A percentile compares a stretch with the other conserved stretches of the same genome.
phyloP scores from a whole-genome alignment of 139 green algal species.

The Auxenochlorella pyrenoidosa region DNA sequence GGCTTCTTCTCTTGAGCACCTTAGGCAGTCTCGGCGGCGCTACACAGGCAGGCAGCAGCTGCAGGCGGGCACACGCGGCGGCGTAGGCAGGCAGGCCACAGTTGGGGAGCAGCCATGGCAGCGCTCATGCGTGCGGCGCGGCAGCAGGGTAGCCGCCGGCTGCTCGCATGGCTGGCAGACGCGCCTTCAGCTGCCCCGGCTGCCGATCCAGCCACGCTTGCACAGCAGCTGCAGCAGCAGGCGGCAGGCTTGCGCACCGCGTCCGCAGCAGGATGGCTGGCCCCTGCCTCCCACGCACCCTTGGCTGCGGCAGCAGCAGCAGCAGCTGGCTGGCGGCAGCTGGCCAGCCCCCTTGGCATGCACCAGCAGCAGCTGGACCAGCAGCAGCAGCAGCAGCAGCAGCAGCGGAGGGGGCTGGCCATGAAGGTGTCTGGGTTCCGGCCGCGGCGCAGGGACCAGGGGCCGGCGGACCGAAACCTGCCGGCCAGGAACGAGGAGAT shows the following conservation, averaged over 20 bases:
- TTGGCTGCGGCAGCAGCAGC: neutral
- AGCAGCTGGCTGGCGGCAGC: neutral
- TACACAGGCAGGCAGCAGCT: neutral
- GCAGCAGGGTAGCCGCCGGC: conserved; percentile 5
- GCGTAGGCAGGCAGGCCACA: neutral
- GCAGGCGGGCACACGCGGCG: too few relatives aligned
- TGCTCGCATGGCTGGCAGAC: neutral
- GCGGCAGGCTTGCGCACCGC: neutral
- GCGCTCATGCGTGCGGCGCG: neutral
- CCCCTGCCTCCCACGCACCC: neutral
- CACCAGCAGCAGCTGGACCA: neutral
- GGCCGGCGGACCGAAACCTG: neutral
- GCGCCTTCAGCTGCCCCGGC: neutral
- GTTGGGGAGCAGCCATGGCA: neutral
- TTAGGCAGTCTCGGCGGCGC: neutral
- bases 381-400: neutral
- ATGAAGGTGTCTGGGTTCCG: neutral
- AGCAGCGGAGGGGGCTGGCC: neutral
- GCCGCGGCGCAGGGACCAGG: neutral
- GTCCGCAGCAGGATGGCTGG: neutral
- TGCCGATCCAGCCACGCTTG: too few relatives aligned
- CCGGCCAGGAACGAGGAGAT: conserved; percentile 41
- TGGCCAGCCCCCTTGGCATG: neutral
- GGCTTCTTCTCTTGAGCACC: conserved; percentile 11
- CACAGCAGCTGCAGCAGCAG: neutral